Evolutionary conservation across 2,329 filamentous ascomycete species (phyloP).

Genomic region (Exophiala alcalophila): DNA sequence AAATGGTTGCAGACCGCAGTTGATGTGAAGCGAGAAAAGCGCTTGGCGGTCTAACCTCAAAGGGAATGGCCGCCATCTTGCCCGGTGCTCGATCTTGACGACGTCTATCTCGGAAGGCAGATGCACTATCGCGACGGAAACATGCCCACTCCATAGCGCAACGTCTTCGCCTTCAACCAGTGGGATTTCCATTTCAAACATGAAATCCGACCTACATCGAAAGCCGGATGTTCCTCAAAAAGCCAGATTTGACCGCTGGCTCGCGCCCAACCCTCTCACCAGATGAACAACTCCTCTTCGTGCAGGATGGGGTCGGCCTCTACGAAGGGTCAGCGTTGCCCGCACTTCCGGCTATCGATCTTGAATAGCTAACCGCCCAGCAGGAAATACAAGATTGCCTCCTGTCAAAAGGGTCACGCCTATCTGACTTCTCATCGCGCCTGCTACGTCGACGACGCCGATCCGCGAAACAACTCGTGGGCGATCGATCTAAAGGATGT

Average conservation of each 20-base stretch:
- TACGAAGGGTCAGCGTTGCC: conserved; percentile 79
- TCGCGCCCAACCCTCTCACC: conserved; percentile 86
- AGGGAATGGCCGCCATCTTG: not conserved
- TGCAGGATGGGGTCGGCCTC: conserved; percentile 93
- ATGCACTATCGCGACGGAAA: not conserved
- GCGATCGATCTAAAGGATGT: conserved; percentile 87
- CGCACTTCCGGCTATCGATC: not conserved
- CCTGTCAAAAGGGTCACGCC: conserved; percentile 92
- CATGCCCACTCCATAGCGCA: too few relatives aligned
- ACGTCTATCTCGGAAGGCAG: not conserved
- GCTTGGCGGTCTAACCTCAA: conserved; percentile 13
- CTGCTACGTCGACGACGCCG: conserved; percentile 88
- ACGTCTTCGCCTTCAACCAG: too few relatives aligned
- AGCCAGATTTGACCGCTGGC: conserved; percentile 92
- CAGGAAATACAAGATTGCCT: conserved; percentile 91
- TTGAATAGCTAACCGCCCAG: conserved; percentile 3
- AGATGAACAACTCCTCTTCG: conserved; percentile 92
- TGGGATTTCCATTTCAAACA: too few relatives aligned
- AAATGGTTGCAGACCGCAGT: not conserved
- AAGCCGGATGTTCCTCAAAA: conserved; percentile 81
- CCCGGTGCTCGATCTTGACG: not conserved
- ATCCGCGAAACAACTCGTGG: conserved; percentile 80
- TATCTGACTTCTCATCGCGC: conserved; percentile 94
- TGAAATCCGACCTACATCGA: conserved; percentile 17
- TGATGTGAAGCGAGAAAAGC: not conserved